Evolutionary conservation across 441 rosid species (phyloP).

Genomic region (Dalechampia spathulata): DNA sequence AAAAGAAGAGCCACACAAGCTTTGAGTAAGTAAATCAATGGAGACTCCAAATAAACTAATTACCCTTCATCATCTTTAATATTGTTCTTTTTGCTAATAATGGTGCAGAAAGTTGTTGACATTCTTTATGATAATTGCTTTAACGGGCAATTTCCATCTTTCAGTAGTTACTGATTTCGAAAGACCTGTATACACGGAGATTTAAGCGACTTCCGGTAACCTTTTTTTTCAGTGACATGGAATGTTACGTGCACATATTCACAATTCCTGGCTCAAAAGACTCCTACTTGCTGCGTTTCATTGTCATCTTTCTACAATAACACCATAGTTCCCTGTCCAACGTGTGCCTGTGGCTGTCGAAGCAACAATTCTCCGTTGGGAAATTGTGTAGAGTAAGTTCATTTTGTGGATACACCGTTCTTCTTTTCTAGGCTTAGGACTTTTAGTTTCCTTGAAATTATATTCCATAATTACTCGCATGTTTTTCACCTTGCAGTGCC

Average conservation of each 20-base stretch:
- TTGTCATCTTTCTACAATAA: no score
- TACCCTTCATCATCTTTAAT: no score
- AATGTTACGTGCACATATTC: conserved; percentile 77
- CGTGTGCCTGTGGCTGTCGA: no score
- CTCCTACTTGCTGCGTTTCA: no score
- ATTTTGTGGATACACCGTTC: not conserved
- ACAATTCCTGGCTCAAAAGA: conserved; percentile 67
- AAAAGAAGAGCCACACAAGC: conserved; percentile 69
- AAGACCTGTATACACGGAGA: not conserved
- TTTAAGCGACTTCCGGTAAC: not conserved
- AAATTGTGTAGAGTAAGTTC: conserved; percentile 66
- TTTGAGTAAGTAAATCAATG: conserved; percentile 43
- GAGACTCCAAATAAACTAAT: not conserved
- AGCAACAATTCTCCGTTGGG: conserved; percentile 31
- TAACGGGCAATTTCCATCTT: not conserved
- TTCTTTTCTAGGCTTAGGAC: not conserved
- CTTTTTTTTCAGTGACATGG: conserved; percentile 70
- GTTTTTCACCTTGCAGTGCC: conserved; percentile 29
- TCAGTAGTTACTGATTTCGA: not conserved
- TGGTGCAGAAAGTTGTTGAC: not conserved
- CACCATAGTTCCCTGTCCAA: no score
- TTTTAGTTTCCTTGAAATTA: not conserved
- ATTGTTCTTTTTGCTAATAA: no score
- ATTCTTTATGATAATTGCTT: not conserved
- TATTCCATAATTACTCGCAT: not conserved